phyloP scores from a whole-genome alignment of 352 stramenopile genomes.

The Pythium periplocum region DNA sequence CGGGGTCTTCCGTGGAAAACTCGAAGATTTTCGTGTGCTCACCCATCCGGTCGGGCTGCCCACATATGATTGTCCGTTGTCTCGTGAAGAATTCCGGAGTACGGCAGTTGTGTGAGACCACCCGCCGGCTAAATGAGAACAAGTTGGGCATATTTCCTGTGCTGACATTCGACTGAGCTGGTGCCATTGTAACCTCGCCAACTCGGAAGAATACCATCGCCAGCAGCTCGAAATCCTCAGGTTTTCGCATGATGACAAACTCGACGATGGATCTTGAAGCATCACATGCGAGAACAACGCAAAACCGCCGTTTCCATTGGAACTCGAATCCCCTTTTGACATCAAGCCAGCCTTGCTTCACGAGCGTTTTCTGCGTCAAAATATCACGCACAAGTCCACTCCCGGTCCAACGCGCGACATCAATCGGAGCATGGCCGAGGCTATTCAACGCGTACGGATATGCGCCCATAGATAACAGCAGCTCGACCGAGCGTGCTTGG shows the following conservation, averaged over 20 bases:
- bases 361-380: slow-evolving; percentile 37
- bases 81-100: no score
- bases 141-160: slow-evolving; percentile 31
- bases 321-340: slow-evolving; percentile 22
- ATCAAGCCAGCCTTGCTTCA: slow-evolving; percentile 59
- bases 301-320: slow-evolving; percentile 60
- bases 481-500: slow-evolving; percentile 40
- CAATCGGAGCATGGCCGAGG: slow-evolving; percentile 49
- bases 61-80: no score
- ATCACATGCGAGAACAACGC: slow-evolving; percentile 37
- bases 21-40: no score
- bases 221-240: slow-evolving; percentile 28
- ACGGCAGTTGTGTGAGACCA: slow-evolving; percentile 35
- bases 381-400: slow-evolving; percentile 31
- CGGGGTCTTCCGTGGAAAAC: slow-evolving; percentile 24
- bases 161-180: no score
- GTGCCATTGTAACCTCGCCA: background rate
- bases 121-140: slow-evolving; percentile 30
- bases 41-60: no score
- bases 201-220: slow-evolving; percentile 40
- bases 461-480: slow-evolving; percentile 42
- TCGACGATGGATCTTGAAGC: slow-evolving; percentile 12
- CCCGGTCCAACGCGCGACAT: slow-evolving; percentile 47
- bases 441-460: slow-evolving; percentile 44
- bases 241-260: slow-evolving; percentile 45